Evolutionary conservation across 306 rosid genomes (phyloP), one percentile per base, ranked within the genome.

Genomic region (Fragaria ananassa): DNA sequence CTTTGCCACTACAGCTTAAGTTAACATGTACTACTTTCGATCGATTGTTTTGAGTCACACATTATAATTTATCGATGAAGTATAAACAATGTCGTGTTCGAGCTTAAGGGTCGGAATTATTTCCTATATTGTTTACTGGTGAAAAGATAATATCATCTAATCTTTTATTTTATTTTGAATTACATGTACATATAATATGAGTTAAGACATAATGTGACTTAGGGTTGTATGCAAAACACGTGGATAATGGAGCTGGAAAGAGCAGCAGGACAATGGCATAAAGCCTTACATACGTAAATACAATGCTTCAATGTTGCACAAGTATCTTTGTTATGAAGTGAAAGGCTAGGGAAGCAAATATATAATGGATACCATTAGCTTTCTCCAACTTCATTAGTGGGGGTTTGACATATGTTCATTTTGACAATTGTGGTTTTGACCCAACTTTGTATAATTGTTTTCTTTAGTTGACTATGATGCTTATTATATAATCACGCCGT

Each of bases 161-260:
- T 29, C 2, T 1, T 29, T 29, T 29, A 29, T 29, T 1, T 29
- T 29, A 29, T 29, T 1, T 29, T 29, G 0, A 29, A 29, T 35
- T 0, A 5, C 0, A 35, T 60, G 19, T 6, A 27, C 31, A 29
- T 29, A 14, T 61, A 34, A 35, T 17, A 35, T 17, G 69, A 1
- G 13, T 34, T 35, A 2, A 34, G 25, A 35, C 21, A 18, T n/a
- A 6, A 31, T 37, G 68, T 63, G 68, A 34, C 6, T 10, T 4
- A 18, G 46, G 44, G 25, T 64, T 64, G 46, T 64, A 64, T 18
- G 69, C 46, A 62, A 27, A 64, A 35, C 75, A 74, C 45, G 83
- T 90, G 89, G 86, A 79, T 23, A 70, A 71, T 47, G 37, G 41
- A 49, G 23, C 70, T 57, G 12, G 9, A 34, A 53, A 78, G 41